Percentiles rank a stretch among this genome's conserved stretches.
These are phyloP conservation scores for Picea abies DNA, from an alignment of 83 land plant species.

Conservation along the genomic window DNA sequence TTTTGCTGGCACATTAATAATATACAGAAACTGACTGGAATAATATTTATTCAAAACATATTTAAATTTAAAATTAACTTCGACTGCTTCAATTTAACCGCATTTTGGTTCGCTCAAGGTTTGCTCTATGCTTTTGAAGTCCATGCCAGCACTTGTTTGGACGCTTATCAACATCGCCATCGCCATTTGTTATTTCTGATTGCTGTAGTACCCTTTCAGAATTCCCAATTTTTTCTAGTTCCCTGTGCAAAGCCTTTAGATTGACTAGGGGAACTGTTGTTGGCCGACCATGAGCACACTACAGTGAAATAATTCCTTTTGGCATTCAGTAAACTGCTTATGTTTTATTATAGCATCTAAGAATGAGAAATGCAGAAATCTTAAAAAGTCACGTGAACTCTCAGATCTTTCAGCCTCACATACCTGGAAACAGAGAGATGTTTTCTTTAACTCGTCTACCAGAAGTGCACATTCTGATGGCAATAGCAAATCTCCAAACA, in stretches of 20 bases:
- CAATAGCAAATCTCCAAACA: constrained; percentile 94
- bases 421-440: constrained; percentile 97
- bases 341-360: not conserved
- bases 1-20: too few species aligned
- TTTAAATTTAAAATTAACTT: not conserved
- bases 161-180: not conserved
- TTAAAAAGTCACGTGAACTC: not conserved
- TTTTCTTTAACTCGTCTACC: constrained; percentile 77
- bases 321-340: not conserved
- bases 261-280: constrained; percentile 91
- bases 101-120: constrained; percentile 35
- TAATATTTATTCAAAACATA: too few species aligned
- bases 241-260: constrained; percentile 63
- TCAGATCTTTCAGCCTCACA: not conserved
- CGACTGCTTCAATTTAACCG: constrained; percentile 21
- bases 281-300: constrained; percentile 99
- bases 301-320: constrained; percentile 18
- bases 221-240: constrained; percentile 34
- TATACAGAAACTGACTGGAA: too few species aligned
- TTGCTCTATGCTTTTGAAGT: constrained; percentile 37
- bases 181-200: not conserved
- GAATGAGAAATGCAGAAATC: not conserved
- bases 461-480: constrained; percentile 90
- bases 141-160: constrained; percentile 53
- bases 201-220: not conserved